Evolutionary conservation across 1,139 yeast genomes (phyloP).

Genomic region (Taiozyma sp.): DNA sequence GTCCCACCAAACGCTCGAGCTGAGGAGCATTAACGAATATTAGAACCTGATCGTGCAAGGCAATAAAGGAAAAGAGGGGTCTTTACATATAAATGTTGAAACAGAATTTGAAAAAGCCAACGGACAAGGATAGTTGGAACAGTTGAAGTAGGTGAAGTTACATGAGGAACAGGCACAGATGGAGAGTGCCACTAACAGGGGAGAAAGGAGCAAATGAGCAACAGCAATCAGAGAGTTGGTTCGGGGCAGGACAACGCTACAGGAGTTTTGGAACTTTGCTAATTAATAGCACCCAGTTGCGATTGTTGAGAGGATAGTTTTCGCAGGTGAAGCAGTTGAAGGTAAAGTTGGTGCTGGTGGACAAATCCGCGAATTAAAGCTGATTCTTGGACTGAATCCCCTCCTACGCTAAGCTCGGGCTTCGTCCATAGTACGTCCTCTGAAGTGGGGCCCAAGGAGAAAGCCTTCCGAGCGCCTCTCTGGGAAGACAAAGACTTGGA

Average conservation of each 20-base stretch:
- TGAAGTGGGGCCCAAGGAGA: background rate
- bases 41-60: background rate
- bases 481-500: background rate
- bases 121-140: background rate
- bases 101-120: background rate
- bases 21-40: background rate
- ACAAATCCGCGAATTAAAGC: background rate
- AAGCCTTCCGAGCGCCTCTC: background rate
- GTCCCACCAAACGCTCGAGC: background rate
- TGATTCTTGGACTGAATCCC: background rate
- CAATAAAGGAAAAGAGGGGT: background rate
- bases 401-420: background rate
- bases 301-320: background rate
- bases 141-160: background rate
- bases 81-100: background rate
- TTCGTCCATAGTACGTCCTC: background rate
- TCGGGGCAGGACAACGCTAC: background rate
- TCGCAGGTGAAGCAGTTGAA: conserved; percentile 8
- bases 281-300: background rate
- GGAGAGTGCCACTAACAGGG: background rate
- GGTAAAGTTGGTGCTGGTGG: conserved; percentile 5
- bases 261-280: background rate
- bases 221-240: background rate
- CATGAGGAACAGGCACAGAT: background rate
- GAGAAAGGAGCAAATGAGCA: background rate